Evolutionary conservation across 768 basidiomycete species (phyloP).

Genomic region (Jaapia argillacea): DNA sequence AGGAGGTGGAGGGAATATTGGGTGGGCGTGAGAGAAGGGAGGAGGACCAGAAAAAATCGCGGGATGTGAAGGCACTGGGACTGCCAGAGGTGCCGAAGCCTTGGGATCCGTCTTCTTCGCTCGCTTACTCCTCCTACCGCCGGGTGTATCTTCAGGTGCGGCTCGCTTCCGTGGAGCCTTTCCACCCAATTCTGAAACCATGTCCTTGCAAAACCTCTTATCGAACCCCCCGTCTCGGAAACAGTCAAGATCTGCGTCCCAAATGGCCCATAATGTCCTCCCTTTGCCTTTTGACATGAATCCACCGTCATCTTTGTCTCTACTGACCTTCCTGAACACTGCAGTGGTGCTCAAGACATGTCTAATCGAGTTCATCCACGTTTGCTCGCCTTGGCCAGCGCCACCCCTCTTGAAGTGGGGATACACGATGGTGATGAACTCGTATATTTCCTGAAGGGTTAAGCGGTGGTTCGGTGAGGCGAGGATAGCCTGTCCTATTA

Average conservation of each 20-base stretch:
- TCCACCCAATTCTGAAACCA: too few species aligned
- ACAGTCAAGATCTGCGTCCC: constrained; percentile 71
- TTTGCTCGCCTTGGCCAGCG: constrained; percentile 81
- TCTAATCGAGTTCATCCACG: constrained; percentile 98
- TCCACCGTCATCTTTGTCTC: constrained; percentile 28
- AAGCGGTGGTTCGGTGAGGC: constrained; percentile 77
- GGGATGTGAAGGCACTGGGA: constrained; percentile 21
- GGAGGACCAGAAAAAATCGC: not conserved
- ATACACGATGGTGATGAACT: constrained; percentile 90
- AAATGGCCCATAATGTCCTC: constrained; percentile 83
- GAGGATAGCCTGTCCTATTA: constrained; percentile 91
- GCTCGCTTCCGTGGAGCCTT: too few species aligned
- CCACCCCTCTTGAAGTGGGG: constrained; percentile 73
- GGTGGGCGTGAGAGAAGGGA: too few species aligned
- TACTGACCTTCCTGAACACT: constrained; percentile 78
- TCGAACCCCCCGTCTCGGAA: constrained; percentile 79
- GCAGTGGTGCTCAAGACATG: constrained; percentile 91
- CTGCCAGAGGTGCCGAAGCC: constrained; percentile 33
- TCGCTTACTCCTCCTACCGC: constrained; percentile 18
- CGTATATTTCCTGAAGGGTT: constrained; percentile 92
- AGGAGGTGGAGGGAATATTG: too few species aligned
- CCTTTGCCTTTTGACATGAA: constrained; percentile 41
- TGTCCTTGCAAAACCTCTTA: constrained; percentile 40
- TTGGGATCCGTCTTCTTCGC: constrained; percentile 13
- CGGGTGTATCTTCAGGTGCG: too few species aligned